Evolutionary conservation across 2,329 filamentous ascomycete species (phyloP).

Genomic region (Dothidotthia symphoricarpi): DNA sequence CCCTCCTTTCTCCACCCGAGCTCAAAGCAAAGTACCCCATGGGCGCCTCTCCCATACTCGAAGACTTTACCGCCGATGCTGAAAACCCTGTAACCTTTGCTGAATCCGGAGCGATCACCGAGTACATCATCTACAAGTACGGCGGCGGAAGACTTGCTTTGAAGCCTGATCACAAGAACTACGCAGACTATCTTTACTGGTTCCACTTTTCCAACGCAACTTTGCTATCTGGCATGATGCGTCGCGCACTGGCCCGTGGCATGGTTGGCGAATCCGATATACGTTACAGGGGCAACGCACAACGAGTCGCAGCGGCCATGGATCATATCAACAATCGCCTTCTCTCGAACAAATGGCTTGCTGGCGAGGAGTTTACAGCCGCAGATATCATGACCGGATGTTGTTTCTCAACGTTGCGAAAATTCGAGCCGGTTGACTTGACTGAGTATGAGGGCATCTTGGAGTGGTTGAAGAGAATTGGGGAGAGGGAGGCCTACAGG

Average conservation of each 20-base stretch:
- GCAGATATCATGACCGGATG: slow-evolving; percentile 66
- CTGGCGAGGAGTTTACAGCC: slow-evolving; percentile 60
- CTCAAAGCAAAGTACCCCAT: slow-evolving; percentile 41
- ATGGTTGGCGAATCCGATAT: slow-evolving; percentile 36
- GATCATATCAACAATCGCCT: slow-evolving; percentile 53
- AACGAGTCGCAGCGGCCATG: slow-evolving; percentile 44
- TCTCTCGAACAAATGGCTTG: slow-evolving; percentile 53
- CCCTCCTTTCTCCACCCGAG: slow-evolving; percentile 42
- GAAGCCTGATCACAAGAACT: slow-evolving; percentile 48
- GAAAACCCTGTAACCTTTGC: slow-evolving; percentile 54
- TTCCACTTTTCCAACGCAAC: slow-evolving; percentile 55
- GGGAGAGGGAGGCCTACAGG: slow-evolving; percentile 30
- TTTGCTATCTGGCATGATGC: slow-evolving; percentile 41
- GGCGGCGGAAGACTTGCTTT: slow-evolving; percentile 50
- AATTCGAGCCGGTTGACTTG: slow-evolving; percentile 48
- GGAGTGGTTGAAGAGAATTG: slow-evolving; percentile 30
- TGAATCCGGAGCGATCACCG: slow-evolving; percentile 59
- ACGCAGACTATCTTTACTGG: slow-evolving; percentile 64
- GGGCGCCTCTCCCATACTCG: slow-evolving; percentile 60
- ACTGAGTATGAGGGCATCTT: slow-evolving; percentile 32
- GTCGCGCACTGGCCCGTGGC: slow-evolving; percentile 27
- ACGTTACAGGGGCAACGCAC: slow-evolving; percentile 35
- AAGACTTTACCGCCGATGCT: slow-evolving; percentile 46
- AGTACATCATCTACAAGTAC: slow-evolving; percentile 61
- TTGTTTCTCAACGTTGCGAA: slow-evolving; percentile 60